Conservation (phyloP, 1,139 yeast genomes). For the Nadsonia starkeyi-henricii region DNA sequence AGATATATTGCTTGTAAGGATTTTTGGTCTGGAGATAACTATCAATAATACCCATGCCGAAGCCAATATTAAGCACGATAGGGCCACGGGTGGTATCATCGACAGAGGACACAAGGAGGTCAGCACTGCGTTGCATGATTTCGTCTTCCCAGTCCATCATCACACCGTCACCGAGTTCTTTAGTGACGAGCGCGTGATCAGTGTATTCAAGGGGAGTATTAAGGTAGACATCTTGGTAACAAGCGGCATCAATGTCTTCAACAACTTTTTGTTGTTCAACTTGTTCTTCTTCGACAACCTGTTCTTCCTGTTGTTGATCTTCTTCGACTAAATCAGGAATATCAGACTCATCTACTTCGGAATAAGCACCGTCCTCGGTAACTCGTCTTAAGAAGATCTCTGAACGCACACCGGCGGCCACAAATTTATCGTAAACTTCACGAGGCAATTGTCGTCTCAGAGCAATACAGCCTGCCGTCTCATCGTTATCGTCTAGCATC, state of each 20-base stretch:
- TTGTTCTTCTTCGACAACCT: conserved; percentile 7
- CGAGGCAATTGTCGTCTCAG: conserved; percentile 21
- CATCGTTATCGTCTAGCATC: conserved; percentile 41
- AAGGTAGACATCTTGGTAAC: conserved; percentile 48
- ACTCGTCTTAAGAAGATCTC: conserved; percentile 68
- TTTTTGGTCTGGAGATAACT: conserved; percentile 45
- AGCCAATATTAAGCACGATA: conserved; percentile 68
- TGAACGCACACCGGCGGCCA: conserved; percentile 84
- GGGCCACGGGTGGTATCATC: conserved; percentile 25
- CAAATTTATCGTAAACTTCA: conserved; percentile 36
- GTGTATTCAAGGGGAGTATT: conserved; percentile 54
- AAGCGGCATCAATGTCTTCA: conserved; percentile 20
- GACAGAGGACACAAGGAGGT: conserved; percentile 28
- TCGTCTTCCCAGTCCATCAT: conserved; percentile 96
- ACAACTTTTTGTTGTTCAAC: too few relatives aligned
- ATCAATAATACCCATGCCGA: conserved; percentile 95
- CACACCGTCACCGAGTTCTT: conserved; percentile 70
- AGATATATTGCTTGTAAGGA: conserved; percentile 68
- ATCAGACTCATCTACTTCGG: conserved; percentile 8
- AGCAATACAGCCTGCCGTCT: conserved; percentile 61
- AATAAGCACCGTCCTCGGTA: conserved; percentile 30
- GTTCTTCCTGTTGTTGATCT: conserved; percentile 13
- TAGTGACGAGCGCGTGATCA: conserved; percentile 59
- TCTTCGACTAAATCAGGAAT: conserved; percentile 12
- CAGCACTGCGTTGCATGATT: conserved; percentile 70